These are phyloP conservation scores for Nothophoma quercina DNA, from an alignment of 2,329 filamentous ascomycete species.

Conservation along the genomic window DNA sequence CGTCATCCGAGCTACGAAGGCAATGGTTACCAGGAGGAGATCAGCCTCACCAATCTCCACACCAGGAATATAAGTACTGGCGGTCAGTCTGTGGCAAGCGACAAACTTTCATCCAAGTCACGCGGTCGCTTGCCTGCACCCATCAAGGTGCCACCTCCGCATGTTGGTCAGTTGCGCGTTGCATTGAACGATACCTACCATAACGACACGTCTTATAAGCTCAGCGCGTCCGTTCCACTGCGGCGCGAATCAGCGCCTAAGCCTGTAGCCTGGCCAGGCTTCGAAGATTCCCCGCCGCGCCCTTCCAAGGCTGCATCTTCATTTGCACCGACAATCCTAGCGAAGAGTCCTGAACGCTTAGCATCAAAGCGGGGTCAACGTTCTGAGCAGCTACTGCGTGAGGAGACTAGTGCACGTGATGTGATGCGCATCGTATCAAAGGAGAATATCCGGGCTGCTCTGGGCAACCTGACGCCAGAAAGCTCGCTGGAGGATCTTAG, in stretches of 20 bases:
- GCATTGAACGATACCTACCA: conserved; percentile 12
- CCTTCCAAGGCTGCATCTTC: conserved; percentile 6
- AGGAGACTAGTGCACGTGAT: conserved; percentile 6
- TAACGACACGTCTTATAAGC: background rate
- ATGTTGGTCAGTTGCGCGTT: conserved; percentile 17
- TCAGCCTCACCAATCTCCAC: conserved; percentile 27
- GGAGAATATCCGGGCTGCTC: conserved; percentile 42
- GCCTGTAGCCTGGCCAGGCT: conserved; percentile 16
- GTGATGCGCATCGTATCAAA: conserved; percentile 40
- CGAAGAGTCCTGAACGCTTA: conserved; percentile 28
- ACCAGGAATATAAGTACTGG: conserved; percentile 1
- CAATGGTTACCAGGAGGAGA: conserved; percentile 30
- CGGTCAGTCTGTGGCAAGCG: background rate
- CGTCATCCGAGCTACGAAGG: conserved; percentile 37
- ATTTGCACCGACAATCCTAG: conserved; percentile 28
- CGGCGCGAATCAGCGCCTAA: conserved; percentile 8
- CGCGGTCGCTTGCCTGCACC: conserved; percentile 30
- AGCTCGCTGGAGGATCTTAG: conserved; percentile 28
- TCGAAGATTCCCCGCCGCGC: conserved; percentile 16
- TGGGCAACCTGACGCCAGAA: conserved; percentile 28
- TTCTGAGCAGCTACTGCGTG: conserved; percentile 4
- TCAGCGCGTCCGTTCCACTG: conserved; percentile 13
- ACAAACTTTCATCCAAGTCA: background rate
- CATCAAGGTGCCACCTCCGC: conserved; percentile 27
- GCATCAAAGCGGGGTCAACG: background rate